Percentiles rank a stretch among this genome's conserved stretches.
Conservation (phyloP, 176 grass and related monocot species). For the Leersia perrieri region DNA sequence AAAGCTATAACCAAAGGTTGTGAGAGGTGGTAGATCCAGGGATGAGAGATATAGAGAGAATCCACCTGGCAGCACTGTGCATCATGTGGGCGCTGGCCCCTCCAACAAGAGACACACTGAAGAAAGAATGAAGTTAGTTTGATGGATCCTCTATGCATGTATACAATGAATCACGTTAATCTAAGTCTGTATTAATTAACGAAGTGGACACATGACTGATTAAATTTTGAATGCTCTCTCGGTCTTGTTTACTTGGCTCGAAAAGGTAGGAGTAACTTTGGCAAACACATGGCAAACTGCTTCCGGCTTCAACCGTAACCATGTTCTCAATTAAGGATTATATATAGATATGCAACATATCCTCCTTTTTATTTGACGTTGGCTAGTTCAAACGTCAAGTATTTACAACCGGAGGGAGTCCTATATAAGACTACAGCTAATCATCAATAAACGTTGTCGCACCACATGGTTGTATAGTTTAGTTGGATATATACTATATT, state of each 20-base stretch:
- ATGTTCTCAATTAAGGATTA: too few species aligned
- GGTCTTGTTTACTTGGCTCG: not conserved
- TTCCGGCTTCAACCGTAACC: not conserved
- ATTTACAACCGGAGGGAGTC: too few species aligned
- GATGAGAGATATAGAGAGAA: not conserved
- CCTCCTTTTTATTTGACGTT: too few species aligned
- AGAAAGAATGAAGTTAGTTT: not conserved
- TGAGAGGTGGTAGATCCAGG: not conserved
- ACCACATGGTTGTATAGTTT: too few species aligned
- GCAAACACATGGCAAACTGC: not conserved
- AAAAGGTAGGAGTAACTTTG: too few species aligned
- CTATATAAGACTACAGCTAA: too few species aligned
- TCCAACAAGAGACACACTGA: not conserved
- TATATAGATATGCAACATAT: too few species aligned
- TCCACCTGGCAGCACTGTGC: not conserved
- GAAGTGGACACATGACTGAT: not conserved
- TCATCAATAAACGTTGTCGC: too few species aligned
- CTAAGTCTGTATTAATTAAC: not conserved
- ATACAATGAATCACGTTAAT: not conserved
- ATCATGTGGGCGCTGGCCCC: not conserved
- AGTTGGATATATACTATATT: too few species aligned
- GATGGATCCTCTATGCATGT: not conserved
- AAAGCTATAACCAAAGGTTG: not conserved
- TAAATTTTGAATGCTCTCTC: not conserved
- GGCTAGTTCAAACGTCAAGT: too few species aligned